A percentile compares a stretch with the other conserved stretches of the same genome.
phyloP scores from a whole-genome alignment of 2,329 filamentous ascomycete genomes.

The Sporothrix pseudoabietina region DNA sequence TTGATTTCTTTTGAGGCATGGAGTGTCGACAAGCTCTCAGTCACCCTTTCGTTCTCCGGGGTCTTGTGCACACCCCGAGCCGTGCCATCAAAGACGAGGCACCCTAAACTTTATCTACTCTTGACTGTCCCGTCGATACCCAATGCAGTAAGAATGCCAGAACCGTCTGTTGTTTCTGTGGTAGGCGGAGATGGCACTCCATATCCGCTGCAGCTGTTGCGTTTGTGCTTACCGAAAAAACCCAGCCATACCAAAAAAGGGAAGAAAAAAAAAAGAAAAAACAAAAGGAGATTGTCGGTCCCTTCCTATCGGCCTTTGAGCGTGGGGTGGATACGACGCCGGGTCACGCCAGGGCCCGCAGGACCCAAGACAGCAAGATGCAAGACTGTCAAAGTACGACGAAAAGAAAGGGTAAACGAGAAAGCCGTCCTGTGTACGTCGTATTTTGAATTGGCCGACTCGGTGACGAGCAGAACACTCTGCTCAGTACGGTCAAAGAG shows the following conservation, averaged over 20 bases:
- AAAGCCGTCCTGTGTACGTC: too few species aligned
- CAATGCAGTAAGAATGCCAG: not conserved
- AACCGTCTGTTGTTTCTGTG: not conserved
- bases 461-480: not conserved
- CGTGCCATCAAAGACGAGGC: not conserved
- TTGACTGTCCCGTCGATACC: not conserved
- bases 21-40: not conserved
- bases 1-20: not conserved
- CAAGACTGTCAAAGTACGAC: not conserved
- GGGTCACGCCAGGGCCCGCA: not conserved
- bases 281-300: not conserved
- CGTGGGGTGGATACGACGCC: not conserved
- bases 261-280: too few species aligned
- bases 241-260: too few species aligned
- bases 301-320: slow-evolving; percentile 9
- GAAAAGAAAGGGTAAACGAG: not conserved
- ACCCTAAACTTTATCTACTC: not conserved
- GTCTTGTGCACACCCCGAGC: slow-evolving; percentile 13
- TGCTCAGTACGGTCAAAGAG: too few species aligned
- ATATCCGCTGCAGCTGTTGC: not conserved
- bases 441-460: not conserved
- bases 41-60: not conserved
- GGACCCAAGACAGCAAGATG: not conserved
- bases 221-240: too few species aligned
- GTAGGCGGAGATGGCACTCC: not conserved